These are phyloP conservation scores for Fusarium tjaetaba DNA, from an alignment of 2,329 filamentous ascomycete species.

Conservation along the genomic window DNA sequence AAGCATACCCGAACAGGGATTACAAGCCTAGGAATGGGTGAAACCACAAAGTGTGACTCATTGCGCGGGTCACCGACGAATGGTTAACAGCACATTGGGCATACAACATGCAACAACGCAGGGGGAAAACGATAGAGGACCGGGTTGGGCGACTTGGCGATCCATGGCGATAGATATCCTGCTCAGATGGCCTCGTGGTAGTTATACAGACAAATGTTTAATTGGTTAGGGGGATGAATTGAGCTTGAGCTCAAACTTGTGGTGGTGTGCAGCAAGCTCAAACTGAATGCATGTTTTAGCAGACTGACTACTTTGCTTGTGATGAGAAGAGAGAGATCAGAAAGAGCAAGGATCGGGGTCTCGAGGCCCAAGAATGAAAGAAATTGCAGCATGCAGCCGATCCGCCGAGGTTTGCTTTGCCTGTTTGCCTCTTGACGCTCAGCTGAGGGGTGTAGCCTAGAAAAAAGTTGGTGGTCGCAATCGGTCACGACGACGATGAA, in stretches of 20 bases:
- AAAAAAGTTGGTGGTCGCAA: conserved; percentile 25
- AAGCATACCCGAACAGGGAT: conserved; percentile 38
- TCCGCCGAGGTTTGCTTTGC: conserved; percentile 42
- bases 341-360: conserved; percentile 18
- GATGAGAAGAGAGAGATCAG: conserved; percentile 32
- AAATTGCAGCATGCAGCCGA: conserved; percentile 42
- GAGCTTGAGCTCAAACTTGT: conserved; percentile 23
- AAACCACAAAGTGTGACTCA: conserved; percentile 45
- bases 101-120: conserved; percentile 32
- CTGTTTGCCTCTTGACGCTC: conserved; percentile 35
- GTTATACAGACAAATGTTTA: neutral
- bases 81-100: conserved; percentile 31
- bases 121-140: conserved; percentile 15
- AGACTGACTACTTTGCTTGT: conserved; percentile 15
- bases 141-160: conserved; percentile 21
- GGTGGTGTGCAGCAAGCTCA: neutral
- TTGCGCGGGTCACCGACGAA: conserved; percentile 37
- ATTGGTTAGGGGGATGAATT: conserved; percentile 21
- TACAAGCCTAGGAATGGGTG: conserved; percentile 40
- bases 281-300: neutral
- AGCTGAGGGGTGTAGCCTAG: conserved; percentile 40
- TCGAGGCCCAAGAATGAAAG: conserved; percentile 41
- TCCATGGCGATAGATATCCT: conserved; percentile 11
- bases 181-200: conserved; percentile 26
- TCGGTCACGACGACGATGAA: conserved; percentile 12